These are phyloP conservation scores for Lecanicillium sp. DNA, from an alignment of 2,329 filamentous ascomycete species.

Conservation along the genomic window DNA sequence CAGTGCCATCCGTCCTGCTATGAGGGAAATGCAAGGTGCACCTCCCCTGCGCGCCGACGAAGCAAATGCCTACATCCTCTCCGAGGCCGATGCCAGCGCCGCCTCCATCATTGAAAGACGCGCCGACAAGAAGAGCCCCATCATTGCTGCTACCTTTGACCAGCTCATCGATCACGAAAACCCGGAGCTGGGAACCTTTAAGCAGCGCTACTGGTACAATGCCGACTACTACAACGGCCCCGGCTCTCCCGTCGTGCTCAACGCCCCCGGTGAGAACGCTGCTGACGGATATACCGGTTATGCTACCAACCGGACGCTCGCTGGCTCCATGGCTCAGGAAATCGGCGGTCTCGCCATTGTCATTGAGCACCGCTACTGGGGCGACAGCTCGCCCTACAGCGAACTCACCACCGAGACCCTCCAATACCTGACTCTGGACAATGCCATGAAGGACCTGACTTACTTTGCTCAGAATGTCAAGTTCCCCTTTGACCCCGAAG, in stretches of 20 bases:
- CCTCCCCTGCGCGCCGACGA: constrained; percentile 1
- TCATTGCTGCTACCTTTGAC: constrained; percentile 27
- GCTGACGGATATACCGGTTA: constrained; percentile 50
- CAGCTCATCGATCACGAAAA: constrained; percentile 52
- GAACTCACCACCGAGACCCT: constrained; percentile 59
- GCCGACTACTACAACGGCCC: constrained; percentile 62
- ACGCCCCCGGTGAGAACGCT: constrained; percentile 56
- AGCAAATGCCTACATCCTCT: not conserved
- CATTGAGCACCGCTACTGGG: constrained; percentile 79
- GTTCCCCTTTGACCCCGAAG: constrained; percentile 57
- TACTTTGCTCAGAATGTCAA: constrained; percentile 67
- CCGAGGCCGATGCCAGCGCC: not conserved
- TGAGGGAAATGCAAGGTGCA: not conserved
- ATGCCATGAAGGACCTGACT: constrained; percentile 65
- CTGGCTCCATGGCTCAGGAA: constrained; percentile 55
- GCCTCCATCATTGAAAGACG: not conserved
- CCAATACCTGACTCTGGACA: constrained; percentile 70
- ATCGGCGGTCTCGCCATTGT: constrained; percentile 66
- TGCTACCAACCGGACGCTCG: constrained; percentile 63
- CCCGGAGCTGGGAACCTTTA: constrained; percentile 51
- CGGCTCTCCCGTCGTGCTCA: constrained; percentile 68
- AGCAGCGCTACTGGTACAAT: constrained; percentile 74
- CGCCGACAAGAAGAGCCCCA: constrained; percentile 7
- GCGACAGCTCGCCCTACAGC: constrained; percentile 56
- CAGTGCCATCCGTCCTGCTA: not conserved